Percentiles rank a stretch among this genome's conserved stretches.
These are phyloP conservation scores for Yamadazyma takamatsuzukensis DNA, from an alignment of 805 yeast genomes.

Conservation along the genomic window DNA sequence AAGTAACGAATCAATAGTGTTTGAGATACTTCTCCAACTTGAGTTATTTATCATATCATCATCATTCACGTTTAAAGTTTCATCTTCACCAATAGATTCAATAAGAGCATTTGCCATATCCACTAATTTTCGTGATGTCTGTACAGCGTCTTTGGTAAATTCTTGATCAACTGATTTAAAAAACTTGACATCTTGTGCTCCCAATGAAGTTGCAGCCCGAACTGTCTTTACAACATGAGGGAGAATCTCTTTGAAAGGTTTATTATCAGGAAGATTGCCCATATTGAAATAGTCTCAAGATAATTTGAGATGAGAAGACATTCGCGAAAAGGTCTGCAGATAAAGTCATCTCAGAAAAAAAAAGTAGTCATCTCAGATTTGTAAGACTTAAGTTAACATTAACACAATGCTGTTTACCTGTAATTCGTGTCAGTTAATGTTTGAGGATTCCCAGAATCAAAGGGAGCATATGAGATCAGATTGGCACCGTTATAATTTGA, in stretches of 20 bases:
- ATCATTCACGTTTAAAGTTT: constrained; percentile 14
- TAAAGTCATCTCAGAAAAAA: constrained; percentile 11
- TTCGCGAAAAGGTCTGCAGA: background rate
- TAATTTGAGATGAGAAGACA: too few relatives aligned
- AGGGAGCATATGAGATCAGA: constrained; percentile 94
- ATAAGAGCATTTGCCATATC: constrained; percentile 46
- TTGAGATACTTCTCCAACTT: constrained; percentile 61
- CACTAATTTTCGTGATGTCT: constrained; percentile 28
- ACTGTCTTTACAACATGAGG: constrained; percentile 55
- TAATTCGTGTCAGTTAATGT: constrained; percentile 81
- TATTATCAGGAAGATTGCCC: constrained; percentile 2
- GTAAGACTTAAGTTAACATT: background rate
- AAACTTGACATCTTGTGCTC: constrained; percentile 79
- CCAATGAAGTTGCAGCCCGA: constrained; percentile 64
- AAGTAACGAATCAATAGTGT: constrained; percentile 62
- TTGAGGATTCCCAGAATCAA: constrained; percentile 79
- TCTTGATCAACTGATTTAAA: constrained; percentile 57
- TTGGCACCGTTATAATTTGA: constrained; percentile 96
- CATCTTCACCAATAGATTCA: constrained; percentile 14
- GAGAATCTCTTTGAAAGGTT: constrained; percentile 21
- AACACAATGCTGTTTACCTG: constrained; percentile 55
- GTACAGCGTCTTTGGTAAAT: constrained; percentile 34
- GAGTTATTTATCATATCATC: constrained; percentile 22
- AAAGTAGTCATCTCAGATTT: constrained; percentile 4
- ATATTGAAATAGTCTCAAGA: constrained; percentile 1